Percentiles rank a stretch among this genome's conserved stretches.
These are phyloP conservation scores for Reutealis trisperma DNA, from an alignment of 345 rosid species.

Conservation along the genomic window DNA sequence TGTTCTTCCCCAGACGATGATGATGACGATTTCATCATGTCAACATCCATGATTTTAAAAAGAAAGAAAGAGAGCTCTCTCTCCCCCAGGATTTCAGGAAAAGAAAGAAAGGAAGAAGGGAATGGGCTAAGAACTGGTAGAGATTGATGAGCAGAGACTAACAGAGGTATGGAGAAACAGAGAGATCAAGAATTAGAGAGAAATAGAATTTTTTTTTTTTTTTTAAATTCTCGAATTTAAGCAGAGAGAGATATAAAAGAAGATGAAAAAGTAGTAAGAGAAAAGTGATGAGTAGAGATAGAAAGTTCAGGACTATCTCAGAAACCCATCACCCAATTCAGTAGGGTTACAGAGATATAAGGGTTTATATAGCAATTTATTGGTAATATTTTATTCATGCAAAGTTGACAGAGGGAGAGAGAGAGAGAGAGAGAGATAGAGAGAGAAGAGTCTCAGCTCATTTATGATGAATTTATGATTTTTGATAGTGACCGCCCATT, in stretches of 20 bases:
- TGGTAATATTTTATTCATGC: constrained; percentile 37
- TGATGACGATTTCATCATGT: constrained; percentile 39
- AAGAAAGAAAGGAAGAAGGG: background rate
- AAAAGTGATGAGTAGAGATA: constrained; percentile 9
- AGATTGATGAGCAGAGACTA: background rate
- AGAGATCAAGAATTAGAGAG: background rate
- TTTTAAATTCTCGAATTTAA: too few species aligned
- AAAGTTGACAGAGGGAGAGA: constrained; percentile 2
- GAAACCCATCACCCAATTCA: constrained; percentile 39
- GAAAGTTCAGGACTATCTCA: constrained; percentile 22
- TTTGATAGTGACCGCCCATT: constrained; percentile 26
- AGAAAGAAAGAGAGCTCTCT: background rate
- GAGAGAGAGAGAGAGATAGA: background rate
- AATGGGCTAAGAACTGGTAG: background rate
- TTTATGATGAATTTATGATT: constrained; percentile 37
- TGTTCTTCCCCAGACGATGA: constrained; percentile 22
- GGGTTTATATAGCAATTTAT: constrained; percentile 52
- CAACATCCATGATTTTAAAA: constrained; percentile 39
- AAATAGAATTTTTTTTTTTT: background rate
- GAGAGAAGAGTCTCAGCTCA: constrained; percentile 14
- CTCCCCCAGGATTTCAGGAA: constrained; percentile 18
- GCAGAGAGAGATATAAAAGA: background rate
- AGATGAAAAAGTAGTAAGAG: background rate
- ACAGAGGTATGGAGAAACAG: constrained; percentile 26
- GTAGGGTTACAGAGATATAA: constrained; percentile 27